phyloP scores from a whole-genome alignment of 164 flowering plant genomes.

The Liquidambar formosana region DNA sequence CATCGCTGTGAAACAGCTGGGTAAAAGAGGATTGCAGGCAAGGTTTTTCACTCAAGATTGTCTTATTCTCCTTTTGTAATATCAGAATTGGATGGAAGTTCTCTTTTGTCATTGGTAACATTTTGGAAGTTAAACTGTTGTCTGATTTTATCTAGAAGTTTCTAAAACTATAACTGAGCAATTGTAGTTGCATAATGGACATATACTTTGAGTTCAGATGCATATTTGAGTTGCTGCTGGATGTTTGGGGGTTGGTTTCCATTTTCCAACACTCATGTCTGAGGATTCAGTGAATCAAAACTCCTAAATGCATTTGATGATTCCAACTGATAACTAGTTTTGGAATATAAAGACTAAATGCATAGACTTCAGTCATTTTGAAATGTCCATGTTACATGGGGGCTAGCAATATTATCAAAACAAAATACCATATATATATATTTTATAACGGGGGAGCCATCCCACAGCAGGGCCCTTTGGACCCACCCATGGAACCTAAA shows the following conservation, averaged over 20 bases:
- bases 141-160: background rate
- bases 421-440: background rate
- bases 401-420: background rate
- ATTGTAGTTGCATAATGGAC: too few relatives aligned
- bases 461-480: too few relatives aligned
- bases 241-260: too few relatives aligned
- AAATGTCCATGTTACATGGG: background rate
- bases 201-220: too few relatives aligned
- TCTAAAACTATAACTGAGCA: background rate
- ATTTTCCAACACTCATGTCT: too few relatives aligned
- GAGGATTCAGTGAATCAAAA: too few relatives aligned
- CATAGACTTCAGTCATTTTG: background rate
- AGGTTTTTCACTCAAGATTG: conserved; percentile 18
- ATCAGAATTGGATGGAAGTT: background rate
- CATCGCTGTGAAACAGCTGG: conserved; percentile 85
- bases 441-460: too few relatives aligned
- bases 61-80: background rate
- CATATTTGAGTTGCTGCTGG: too few relatives aligned
- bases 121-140: background rate
- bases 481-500: too few relatives aligned
- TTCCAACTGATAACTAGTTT: too few relatives aligned
- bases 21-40: conserved; percentile 86
- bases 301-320: too few relatives aligned
- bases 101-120: background rate
- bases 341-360: too few relatives aligned